These are phyloP conservation scores for Penicillium manginii DNA, from an alignment of 495 filamentous ascomycete genomes.

Conservation along the genomic window DNA sequence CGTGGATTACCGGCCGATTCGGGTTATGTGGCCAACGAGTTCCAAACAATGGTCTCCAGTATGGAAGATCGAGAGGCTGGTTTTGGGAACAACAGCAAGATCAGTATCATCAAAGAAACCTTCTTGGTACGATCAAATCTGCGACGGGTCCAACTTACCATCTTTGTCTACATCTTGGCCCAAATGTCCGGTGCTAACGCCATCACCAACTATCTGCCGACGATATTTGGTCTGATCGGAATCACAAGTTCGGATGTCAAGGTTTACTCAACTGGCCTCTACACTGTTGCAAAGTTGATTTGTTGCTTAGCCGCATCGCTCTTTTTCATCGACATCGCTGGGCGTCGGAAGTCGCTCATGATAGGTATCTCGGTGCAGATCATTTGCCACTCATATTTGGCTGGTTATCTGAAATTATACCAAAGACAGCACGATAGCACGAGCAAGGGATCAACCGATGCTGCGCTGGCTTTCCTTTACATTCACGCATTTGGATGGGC, in stretches of 20 bases:
- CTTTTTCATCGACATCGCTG: slow-evolving; percentile 21
- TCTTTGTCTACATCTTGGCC: slow-evolving; percentile 18
- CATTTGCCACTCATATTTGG: slow-evolving; percentile 16
- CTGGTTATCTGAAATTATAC: slow-evolving; percentile 14
- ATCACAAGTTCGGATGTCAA: neutral
- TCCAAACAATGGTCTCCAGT: neutral
- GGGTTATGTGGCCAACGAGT: slow-evolving; percentile 56
- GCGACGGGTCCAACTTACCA: slow-evolving; percentile 14
- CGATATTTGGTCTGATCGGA: slow-evolving; percentile 10
- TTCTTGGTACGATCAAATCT: slow-evolving; percentile 20
- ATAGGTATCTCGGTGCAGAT: slow-evolving; percentile 20
- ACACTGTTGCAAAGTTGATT: slow-evolving; percentile 19
- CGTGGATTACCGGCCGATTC: slow-evolving; percentile 60
- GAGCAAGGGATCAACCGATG: slow-evolving; percentile 6
- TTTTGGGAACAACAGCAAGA: neutral
- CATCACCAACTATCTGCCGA: slow-evolving; percentile 22
- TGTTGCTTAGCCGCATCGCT: slow-evolving; percentile 20
- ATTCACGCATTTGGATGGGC: slow-evolving; percentile 22
- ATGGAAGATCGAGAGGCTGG: slow-evolving; percentile 37
- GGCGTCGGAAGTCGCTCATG: slow-evolving; percentile 18
- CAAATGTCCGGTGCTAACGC: slow-evolving; percentile 28
- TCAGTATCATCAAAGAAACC: slow-evolving; percentile 11
- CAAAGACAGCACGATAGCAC: slow-evolving; percentile 7
- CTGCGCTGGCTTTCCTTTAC: slow-evolving; percentile 16
- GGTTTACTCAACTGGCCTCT: slow-evolving; percentile 20